A percentile compares a stretch with the other conserved stretches of the same genome.
Evolutionary conservation across 257 asterid genomes (phyloP).

Genomic region (Haberlea rhodopensis): DNA sequence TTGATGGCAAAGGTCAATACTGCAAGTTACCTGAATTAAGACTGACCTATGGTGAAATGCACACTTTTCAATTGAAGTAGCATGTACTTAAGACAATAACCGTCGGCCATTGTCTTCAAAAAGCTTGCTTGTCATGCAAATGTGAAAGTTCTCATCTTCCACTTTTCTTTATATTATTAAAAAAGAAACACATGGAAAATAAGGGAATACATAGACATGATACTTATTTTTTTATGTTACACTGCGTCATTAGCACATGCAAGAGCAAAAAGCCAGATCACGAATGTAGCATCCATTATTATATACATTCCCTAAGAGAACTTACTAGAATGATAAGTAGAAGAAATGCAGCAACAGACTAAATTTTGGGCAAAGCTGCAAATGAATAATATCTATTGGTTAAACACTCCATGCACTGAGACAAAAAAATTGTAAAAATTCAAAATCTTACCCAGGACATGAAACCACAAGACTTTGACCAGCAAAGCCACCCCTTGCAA

Average conservation of each 20-base stretch:
- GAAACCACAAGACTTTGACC: neutral
- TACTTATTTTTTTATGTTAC: neutral
- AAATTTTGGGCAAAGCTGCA: too few species aligned
- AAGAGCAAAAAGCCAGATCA: neutral
- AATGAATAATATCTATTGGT: too few species aligned
- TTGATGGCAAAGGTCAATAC: slow-evolving; percentile 98
- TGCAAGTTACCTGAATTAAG: slow-evolving; percentile 40
- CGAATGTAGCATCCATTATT: neutral
- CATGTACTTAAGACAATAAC: neutral
- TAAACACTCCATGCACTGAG: neutral
- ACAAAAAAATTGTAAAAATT: neutral
- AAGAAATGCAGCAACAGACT: too few species aligned
- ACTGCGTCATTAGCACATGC: neutral
- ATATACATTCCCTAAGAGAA: neutral
- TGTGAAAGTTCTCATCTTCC: neutral
- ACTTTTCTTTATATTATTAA: too few species aligned
- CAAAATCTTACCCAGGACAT: neutral
- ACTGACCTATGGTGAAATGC: neutral
- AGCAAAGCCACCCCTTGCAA: neutral
- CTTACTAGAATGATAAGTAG: too few species aligned
- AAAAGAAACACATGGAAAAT: neutral
- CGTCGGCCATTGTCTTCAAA: neutral
- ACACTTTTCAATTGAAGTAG: slow-evolving; percentile 2
- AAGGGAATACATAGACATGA: neutral
- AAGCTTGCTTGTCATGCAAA: neutral